Evolutionary conservation across 768 basidiomycete genomes (phyloP).

Genomic region (Panaeolus papilionaceus): DNA sequence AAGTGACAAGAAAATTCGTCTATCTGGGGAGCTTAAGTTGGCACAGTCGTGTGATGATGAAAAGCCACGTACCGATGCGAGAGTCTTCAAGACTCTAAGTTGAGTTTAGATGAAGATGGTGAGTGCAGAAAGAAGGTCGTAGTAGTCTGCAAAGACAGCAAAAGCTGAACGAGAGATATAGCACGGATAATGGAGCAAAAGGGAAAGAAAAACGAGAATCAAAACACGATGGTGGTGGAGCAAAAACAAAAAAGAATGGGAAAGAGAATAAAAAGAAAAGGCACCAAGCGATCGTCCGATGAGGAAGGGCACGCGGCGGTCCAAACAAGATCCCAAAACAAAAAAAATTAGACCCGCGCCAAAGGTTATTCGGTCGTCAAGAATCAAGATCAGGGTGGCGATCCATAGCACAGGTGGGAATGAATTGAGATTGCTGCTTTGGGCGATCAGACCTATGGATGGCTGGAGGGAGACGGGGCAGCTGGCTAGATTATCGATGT

Average conservation of each 20-base stretch:
- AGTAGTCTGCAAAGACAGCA: no score
- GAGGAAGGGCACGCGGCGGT: neutral
- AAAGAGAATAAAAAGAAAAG: neutral
- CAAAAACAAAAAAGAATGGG: neutral
- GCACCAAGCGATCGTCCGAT: neutral
- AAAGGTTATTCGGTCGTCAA: neutral
- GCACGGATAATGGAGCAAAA: neutral
- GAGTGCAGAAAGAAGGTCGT: no score
- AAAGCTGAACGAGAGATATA: no score
- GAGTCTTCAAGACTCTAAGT: no score
- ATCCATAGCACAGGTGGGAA: neutral
- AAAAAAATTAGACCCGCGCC: neutral
- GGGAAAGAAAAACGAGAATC: neutral
- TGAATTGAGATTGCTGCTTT: neutral
- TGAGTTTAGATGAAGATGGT: no score
- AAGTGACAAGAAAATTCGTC: neutral
- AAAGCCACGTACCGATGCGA: no score
- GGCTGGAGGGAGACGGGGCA: neutral
- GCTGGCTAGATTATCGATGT: neutral
- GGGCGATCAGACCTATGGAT: neutral
- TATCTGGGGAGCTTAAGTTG: no score
- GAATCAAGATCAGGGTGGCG: neutral
- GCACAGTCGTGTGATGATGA: no score
- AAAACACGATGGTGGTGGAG: neutral
- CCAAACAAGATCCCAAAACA: neutral